These are phyloP conservation scores for Talaromyces borbonicus DNA, from an alignment of 495 filamentous ascomycete genomes.

Conservation along the genomic window DNA sequence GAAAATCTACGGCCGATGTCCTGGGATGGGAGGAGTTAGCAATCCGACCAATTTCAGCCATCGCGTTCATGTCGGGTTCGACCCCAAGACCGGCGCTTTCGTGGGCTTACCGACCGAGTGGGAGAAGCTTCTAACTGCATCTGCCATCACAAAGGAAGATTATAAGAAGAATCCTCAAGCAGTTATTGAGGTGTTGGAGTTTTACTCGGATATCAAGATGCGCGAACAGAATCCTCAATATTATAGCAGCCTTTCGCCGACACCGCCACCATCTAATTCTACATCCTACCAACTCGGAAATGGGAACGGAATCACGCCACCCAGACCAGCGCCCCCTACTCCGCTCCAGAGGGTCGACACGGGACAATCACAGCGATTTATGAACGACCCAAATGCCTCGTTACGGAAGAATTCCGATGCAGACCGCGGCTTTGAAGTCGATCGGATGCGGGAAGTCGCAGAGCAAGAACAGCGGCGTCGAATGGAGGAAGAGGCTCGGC, in stretches of 20 bases:
- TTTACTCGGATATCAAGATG: constrained; percentile 93
- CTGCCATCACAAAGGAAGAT: constrained; percentile 94
- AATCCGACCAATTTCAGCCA: constrained; percentile 97
- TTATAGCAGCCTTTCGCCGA: constrained; percentile 61
- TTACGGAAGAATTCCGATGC: constrained; percentile 21
- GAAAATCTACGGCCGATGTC: constrained; percentile 89
- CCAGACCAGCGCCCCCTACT: constrained; percentile 56
- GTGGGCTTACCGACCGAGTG: constrained; percentile 90
- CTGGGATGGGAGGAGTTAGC: constrained; percentile 95
- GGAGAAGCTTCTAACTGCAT: constrained; percentile 89
- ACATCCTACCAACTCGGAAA: constrained; percentile 54
- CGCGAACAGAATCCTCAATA: constrained; percentile 69
- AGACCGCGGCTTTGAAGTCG: constrained; percentile 29
- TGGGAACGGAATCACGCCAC: constrained; percentile 67
- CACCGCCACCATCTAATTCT: constrained; percentile 46
- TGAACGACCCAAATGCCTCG: constrained; percentile 27
- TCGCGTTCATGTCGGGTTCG: constrained; percentile 94
- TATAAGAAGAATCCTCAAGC: constrained; percentile 97
- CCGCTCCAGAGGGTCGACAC: constrained; percentile 34
- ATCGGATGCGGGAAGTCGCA: constrained; percentile 41
- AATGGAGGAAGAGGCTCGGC: constrained; percentile 43
- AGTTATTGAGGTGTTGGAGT: constrained; percentile 92
- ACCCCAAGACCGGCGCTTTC: constrained; percentile 85
- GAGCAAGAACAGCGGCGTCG: constrained; percentile 37
- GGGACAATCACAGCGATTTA: constrained; percentile 25